Evolutionary conservation across 306 rosid species (phyloP).

Genomic region (Ormosia semicastrata): DNA sequence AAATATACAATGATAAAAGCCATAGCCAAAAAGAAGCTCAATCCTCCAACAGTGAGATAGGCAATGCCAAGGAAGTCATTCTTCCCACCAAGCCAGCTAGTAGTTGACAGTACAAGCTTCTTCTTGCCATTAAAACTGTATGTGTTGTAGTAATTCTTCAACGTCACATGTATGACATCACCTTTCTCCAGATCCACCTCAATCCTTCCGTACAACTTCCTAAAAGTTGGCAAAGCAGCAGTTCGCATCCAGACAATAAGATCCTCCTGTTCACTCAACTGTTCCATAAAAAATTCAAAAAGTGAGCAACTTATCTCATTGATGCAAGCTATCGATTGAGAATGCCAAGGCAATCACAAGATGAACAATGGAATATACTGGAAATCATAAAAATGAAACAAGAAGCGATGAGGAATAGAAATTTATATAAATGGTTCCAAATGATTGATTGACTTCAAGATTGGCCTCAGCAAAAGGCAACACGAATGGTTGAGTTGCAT

Average conservation of each 20-base stretch:
- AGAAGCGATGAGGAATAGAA: neutral
- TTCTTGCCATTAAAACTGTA: conserved; percentile 78
- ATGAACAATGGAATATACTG: neutral
- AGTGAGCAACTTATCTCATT: conserved; percentile 30
- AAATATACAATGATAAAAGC: conserved; percentile 75
- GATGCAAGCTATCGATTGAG: neutral
- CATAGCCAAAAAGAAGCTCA: conserved; percentile 87
- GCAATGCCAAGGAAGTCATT: conserved; percentile 89
- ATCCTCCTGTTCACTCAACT: conserved; percentile 78
- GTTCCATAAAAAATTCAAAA: conserved; percentile 40
- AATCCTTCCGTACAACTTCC: conserved; percentile 76
- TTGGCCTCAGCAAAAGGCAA: neutral
- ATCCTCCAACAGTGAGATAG: conserved; percentile 86
- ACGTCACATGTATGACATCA: conserved; percentile 45
- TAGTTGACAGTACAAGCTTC: conserved; percentile 76
- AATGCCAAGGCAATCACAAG: neutral
- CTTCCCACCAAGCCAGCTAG: conserved; percentile 86
- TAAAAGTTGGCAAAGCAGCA: conserved; percentile 84
- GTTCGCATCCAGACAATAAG: conserved; percentile 94
- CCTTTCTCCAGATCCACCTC: conserved; percentile 61
- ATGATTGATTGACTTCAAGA: conserved; percentile 1
- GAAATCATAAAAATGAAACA: neutral
- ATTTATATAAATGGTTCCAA: neutral
- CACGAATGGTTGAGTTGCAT: neutral
- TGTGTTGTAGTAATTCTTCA: conserved; percentile 65